Evolutionary conservation across 257 asterid species (phyloP).

Genomic region (Lycium barbarum): DNA sequence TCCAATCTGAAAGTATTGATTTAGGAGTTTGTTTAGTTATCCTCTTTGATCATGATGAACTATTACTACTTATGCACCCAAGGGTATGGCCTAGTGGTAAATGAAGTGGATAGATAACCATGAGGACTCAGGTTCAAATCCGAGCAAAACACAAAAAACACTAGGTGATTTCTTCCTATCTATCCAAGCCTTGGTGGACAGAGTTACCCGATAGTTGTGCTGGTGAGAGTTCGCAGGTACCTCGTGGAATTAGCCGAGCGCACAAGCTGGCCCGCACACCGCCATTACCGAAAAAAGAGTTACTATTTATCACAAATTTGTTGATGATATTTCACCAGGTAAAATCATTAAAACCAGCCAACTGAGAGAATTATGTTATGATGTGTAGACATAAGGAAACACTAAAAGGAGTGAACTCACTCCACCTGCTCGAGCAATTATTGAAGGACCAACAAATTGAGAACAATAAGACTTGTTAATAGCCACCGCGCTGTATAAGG

Average conservation of each 20-base stretch:
- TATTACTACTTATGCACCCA: no score
- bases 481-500: background rate
- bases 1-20: background rate
- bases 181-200: no score
- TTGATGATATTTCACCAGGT: background rate
- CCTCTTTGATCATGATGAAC: slow-evolving; percentile 10
- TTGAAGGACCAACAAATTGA: background rate
- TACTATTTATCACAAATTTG: background rate
- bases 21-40: background rate
- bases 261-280: no score
- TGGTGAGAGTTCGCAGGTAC: no score
- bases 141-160: no score
- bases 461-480: background rate
- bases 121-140: no score
- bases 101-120: no score
- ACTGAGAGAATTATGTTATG: background rate
- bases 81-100: no score
- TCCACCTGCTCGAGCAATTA: background rate
- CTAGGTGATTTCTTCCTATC: no score
- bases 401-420: background rate
- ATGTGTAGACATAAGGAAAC: background rate
- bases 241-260: no score
- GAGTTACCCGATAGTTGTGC: no score
- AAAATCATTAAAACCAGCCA: background rate
- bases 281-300: background rate